Evolutionary conservation across 306 rosid species (phyloP), one percentile per base, ranked within the genome.

Genomic region (Vicia villosa): DNA sequence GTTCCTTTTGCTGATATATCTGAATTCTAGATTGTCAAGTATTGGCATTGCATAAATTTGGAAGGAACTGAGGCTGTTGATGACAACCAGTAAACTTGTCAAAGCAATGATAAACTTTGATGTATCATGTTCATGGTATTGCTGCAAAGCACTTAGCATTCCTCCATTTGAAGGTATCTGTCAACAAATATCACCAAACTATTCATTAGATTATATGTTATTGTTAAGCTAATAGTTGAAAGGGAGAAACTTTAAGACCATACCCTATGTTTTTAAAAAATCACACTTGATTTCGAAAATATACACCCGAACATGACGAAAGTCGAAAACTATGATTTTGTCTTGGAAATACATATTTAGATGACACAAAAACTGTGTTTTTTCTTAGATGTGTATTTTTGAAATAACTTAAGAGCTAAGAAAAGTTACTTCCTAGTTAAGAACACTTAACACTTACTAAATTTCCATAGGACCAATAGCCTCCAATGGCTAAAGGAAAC

Each of bases 41-140:
- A 89, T 88, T 1, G 88, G 97, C 90, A 91, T 89, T 61, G 88
- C 93, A 63, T 89, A 89, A 56, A 87, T 87, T 69, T 87, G 96
- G 74, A 91, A 87, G 19, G 97, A 85, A 78, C 91, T 81, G 5
- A 91, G 74, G 64, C 94, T 60, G 83, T 87, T 82, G 14, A 89
- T 68, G 60, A 85, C 87, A 7, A 89, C 87, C 37, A 82, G 64
- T 74, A 85, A 50, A 80, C 88, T 82, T 36, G 83, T 75, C 46
- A 79, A 57, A 41, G 85, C 87, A 0, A 88, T 50, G 40, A 85
- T 67, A 17, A 47, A 54, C 59, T 75, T 87, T 32, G 96, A 54
- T 37, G 86, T 81, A 61, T 81, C 90, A 2, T 67, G 79, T 37
- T 42, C 49, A 68, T 91, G 89, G 76, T 66, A 87, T 42, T 79